Evolutionary conservation across 345 rosid species (phyloP).

Genomic region (Brassica cretica): DNA sequence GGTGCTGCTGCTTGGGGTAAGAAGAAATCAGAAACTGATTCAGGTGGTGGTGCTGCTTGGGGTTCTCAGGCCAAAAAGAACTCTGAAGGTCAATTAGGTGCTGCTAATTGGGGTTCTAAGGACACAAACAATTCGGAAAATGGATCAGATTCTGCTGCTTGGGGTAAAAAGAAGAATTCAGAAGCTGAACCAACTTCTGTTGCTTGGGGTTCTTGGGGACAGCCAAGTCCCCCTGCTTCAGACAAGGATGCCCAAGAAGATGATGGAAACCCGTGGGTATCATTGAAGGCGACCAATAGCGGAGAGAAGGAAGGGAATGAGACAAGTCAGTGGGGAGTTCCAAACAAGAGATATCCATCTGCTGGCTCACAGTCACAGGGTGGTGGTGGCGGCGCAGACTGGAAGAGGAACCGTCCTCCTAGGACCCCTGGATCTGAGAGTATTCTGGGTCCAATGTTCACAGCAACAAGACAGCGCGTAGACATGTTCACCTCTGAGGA

Average conservation of each 20-base stretch:
- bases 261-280: slow-evolving; percentile 44
- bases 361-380: slow-evolving; percentile 45
- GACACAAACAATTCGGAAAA: neutral
- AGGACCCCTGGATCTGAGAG: slow-evolving; percentile 49
- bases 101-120: slow-evolving; percentile 3
- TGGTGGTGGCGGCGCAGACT: slow-evolving; percentile 48
- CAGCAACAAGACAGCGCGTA: slow-evolving; percentile 64
- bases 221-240: slow-evolving; percentile 48
- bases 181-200: slow-evolving; percentile 17
- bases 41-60: neutral
- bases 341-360: slow-evolving; percentile 47
- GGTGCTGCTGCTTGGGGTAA: slow-evolving; percentile 5
- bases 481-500: slow-evolving; percentile 87
- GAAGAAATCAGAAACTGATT: neutral
- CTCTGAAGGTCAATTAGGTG: neutral
- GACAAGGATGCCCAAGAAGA: slow-evolving; percentile 35
- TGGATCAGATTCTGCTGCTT: slow-evolving; percentile 4
- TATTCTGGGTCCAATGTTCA: slow-evolving; percentile 44
- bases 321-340: slow-evolving; percentile 49
- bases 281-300: slow-evolving; percentile 29
- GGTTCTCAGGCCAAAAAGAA: neutral
- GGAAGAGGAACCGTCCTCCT: slow-evolving; percentile 62
- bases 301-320: slow-evolving; percentile 40
- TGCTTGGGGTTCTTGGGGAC: slow-evolving; percentile 47
- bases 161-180: slow-evolving; percentile 6